Base-by-base conservation (phyloP, 2,329 filamentous ascomycete species). In the Nigrograna mackinnonii region DNA sequence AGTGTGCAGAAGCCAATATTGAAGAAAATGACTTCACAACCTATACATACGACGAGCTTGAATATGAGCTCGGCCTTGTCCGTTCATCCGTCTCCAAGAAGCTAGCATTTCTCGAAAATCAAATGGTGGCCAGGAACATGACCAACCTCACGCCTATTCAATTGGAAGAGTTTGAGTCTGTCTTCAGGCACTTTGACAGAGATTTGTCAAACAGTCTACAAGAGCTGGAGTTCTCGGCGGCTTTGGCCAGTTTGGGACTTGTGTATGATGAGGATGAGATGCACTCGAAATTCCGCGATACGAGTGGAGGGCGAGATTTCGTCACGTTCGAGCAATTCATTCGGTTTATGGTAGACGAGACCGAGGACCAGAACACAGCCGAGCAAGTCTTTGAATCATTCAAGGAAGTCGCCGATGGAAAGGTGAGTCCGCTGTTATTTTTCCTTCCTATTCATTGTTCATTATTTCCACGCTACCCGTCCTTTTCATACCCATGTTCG, bases 11-110 rank as follows among this genome's bases (percentile, higher is more conserved):
- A 74, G 94, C 94, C 49, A 97, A 99, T 67, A 96, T 99, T 51
- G 94, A 99, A 70, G 94, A 99, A 63, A 99, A 99, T 69, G 94
- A 99, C 74, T 97, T 94, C 69, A 99, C 94, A n/a, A 97, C 92
- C 6, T 97, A 97, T 72, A 96, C 92, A 7, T 94, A 97, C 67
- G 94, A 99, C 64, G 94, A 99, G 71, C 79, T 99, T 31, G 84
- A 85, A 46, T 99, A 99, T 72, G 94, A 99, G 71, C 79, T 97
- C 44, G 85, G 89, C 13, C 79, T 99, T 21, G 94, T 97, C 43
- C 91, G 91, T 66, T 86, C 88, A 21, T 94, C 89, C 9, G 92
- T 97, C 20, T 87, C 91, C 52, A 99, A 97, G 77, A 99, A 99
- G 72, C 82, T 97, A 42, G 86, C 88, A 32, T 99, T 99, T 74